phyloP scores from a whole-genome alignment of 805 yeast genomes.

The Candida corydali region DNA sequence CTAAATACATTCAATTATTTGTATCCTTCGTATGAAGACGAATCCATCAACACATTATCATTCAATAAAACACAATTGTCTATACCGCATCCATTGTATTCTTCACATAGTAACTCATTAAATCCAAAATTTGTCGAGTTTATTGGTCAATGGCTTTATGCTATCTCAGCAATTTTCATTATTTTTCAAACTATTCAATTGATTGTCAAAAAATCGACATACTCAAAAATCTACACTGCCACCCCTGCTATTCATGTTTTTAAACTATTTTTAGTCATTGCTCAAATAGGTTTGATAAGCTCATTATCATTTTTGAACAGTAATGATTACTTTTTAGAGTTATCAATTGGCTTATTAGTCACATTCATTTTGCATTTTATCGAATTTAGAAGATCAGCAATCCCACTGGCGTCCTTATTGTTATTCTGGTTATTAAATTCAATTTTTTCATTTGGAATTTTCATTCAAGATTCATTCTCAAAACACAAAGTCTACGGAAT shows the following conservation, averaged over 20 bases:
- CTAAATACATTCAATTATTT: slow-evolving; percentile 6
- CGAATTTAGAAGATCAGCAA: slow-evolving; percentile 38
- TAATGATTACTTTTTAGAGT: slow-evolving; percentile 5
- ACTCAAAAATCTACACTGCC: slow-evolving; percentile 13
- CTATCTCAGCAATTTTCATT: slow-evolving; percentile 8
- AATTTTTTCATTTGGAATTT: slow-evolving; percentile 10
- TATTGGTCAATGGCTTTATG: slow-evolving; percentile 5
- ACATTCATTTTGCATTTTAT: slow-evolving; percentile 41
- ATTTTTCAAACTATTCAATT: slow-evolving; percentile 13
- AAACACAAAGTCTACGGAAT: slow-evolving; percentile 15
- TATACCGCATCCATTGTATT: slow-evolving; percentile 18
- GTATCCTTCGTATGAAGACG: not conserved
- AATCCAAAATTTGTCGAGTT: slow-evolving; percentile 27
- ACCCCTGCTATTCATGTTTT: slow-evolving; percentile 12
- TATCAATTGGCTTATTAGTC: slow-evolving; percentile 10
- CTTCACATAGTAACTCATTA: slow-evolving; percentile 19
- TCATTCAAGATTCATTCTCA: slow-evolving; percentile 18
- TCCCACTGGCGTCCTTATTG: slow-evolving; percentile 35
- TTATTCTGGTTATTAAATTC: slow-evolving; percentile 32
- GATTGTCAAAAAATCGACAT: slow-evolving; percentile 11
- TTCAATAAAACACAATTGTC: not conserved
- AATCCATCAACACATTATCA: not conserved
- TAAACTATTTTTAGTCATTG: slow-evolving; percentile 14
- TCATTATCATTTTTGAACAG: not conserved
- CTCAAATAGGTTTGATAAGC: slow-evolving; percentile 11